Evolutionary conservation across 2,329 filamentous ascomycete genomes (phyloP).

Genomic region (Neofusicoccum umdonicola): DNA sequence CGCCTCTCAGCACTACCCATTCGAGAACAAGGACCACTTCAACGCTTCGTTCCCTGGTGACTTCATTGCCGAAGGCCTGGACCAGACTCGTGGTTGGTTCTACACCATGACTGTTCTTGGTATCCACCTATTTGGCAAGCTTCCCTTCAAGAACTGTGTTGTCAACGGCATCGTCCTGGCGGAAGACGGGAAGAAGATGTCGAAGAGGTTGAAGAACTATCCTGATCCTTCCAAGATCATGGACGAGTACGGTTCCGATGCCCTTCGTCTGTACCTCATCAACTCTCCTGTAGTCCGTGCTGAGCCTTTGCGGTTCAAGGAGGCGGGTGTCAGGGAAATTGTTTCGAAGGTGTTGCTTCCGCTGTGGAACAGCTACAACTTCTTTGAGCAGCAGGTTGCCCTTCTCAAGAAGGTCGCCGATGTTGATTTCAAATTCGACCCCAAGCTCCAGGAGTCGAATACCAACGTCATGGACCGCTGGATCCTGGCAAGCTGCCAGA

Average conservation of each 20-base stretch:
- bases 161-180: slow-evolving; percentile 93
- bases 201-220: slow-evolving; percentile 94
- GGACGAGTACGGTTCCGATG: slow-evolving; percentile 85
- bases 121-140: slow-evolving; percentile 78
- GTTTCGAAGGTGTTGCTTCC: slow-evolving; percentile 88
- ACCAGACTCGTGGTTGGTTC: slow-evolving; percentile 96
- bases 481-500: slow-evolving; percentile 92
- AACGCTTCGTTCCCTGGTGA: slow-evolving; percentile 82
- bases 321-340: slow-evolving; percentile 89
- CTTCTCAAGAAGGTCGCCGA: slow-evolving; percentile 82
- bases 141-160: slow-evolving; percentile 94
- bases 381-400: slow-evolving; percentile 85
- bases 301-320: slow-evolving; percentile 87
- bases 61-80: slow-evolving; percentile 89
- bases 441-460: slow-evolving; percentile 70
- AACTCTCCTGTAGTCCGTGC: slow-evolving; percentile 93
- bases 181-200: slow-evolving; percentile 98
- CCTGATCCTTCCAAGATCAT: slow-evolving; percentile 83
- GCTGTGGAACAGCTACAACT: slow-evolving; percentile 95
- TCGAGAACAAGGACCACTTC: slow-evolving; percentile 81
- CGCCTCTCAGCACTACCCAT: slow-evolving; percentile 85
- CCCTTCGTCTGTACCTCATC: slow-evolving; percentile 90
- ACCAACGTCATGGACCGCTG: slow-evolving; percentile 94
- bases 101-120: slow-evolving; percentile 88
- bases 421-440: slow-evolving; percentile 76